phyloP scores from a whole-genome alignment of 2,329 filamentous ascomycete species.

The Ascosphaera pollenicola region DNA sequence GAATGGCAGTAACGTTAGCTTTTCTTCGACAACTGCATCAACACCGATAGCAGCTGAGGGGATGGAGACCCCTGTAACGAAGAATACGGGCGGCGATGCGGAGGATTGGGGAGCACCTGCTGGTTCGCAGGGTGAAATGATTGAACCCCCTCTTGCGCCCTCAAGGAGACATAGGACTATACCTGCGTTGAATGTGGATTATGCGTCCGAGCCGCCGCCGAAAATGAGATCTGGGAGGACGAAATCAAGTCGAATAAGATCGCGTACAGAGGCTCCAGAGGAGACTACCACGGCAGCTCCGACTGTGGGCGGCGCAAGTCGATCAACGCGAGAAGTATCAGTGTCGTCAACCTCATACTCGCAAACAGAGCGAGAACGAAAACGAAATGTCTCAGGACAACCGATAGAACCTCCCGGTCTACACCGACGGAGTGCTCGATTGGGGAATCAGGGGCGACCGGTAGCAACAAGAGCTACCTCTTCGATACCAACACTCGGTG shows the following conservation, averaged over 20 bases:
- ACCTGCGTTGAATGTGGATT: constrained; percentile 28
- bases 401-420: constrained; percentile 40
- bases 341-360: too few species aligned
- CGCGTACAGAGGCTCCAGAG: constrained; percentile 19
- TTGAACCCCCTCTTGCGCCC: constrained; percentile 22
- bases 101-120: constrained; percentile 18
- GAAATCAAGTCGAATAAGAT: constrained; percentile 19
- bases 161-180: constrained; percentile 30
- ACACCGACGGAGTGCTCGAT: constrained; percentile 48
- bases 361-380: too few species aligned
- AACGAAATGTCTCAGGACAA: constrained; percentile 75
- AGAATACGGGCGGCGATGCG: constrained; percentile 23
- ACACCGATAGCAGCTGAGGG: constrained; percentile 30
- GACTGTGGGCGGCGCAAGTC: too few species aligned
- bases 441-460: constrained; percentile 49
- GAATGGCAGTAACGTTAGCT: constrained; percentile 23
- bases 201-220: constrained; percentile 34
- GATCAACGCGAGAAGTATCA: too few species aligned
- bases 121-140: constrained; percentile 9
- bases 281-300: constrained; percentile 10
- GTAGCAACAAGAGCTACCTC: constrained; percentile 40
- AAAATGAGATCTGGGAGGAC: constrained; percentile 35
- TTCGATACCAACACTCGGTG: constrained; percentile 32
- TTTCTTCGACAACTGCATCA: constrained; percentile 14
- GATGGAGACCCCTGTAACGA: constrained; percentile 39